Conservation (phyloP, 352 stramenopile genomes). For the Phytophthora ramorum region DNA sequence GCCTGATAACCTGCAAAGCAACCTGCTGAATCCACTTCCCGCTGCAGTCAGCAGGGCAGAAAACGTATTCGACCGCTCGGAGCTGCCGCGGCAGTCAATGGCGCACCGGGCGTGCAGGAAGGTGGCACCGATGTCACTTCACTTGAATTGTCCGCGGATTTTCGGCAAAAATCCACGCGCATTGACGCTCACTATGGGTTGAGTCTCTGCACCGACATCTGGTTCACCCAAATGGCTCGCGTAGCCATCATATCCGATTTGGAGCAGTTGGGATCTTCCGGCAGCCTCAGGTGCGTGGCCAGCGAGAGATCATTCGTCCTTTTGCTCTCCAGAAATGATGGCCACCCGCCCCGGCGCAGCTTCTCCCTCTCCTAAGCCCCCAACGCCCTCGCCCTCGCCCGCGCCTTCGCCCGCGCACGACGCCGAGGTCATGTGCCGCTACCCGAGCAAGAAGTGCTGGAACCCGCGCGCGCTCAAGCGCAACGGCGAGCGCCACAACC, state of each 20-base stretch:
- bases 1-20: background rate
- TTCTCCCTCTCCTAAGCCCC: background rate
- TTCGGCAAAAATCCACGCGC: conserved; percentile 25
- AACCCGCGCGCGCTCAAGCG: conserved; percentile 82
- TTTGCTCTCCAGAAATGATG: conserved; percentile 33
- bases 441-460: conserved; percentile 85
- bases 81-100: conserved; percentile 5
- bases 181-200: conserved; percentile 5
- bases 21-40: background rate
- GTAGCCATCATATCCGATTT: conserved; percentile 36
- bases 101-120: conserved; percentile 3
- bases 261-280: conserved; percentile 28
- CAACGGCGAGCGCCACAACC: conserved; percentile 84
- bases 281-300: conserved; percentile 14
- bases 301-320: conserved; percentile 20
- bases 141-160: conserved; percentile 4
- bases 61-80: conserved; percentile 5
- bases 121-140: conserved; percentile 8
- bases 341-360: conserved; percentile 18
- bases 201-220: conserved; percentile 23
- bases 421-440: conserved; percentile 57
- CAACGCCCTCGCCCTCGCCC: background rate
- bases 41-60: conserved; percentile 20
- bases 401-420: conserved; percentile 19
- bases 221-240: conserved; percentile 29